Conservation (phyloP, 257 asterid genomes). For the Solanum sejunctum region DNA sequence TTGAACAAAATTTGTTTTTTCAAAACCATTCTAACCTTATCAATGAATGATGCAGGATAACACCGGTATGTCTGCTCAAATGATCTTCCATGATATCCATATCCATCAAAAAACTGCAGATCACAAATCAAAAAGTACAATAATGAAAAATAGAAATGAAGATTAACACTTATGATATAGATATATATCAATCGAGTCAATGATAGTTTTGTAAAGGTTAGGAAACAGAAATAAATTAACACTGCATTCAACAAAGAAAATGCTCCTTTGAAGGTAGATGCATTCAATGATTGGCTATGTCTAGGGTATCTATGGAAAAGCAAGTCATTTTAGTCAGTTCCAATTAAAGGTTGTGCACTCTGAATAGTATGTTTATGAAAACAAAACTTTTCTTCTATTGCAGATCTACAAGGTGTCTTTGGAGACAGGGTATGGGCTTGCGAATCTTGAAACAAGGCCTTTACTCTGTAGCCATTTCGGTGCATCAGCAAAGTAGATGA, state of each 20-base stretch:
- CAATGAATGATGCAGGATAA: conserved; percentile 93
- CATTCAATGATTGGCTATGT: not conserved
- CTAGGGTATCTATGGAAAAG: not conserved
- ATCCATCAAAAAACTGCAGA: conserved; percentile 87
- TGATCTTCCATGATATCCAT: conserved; percentile 90
- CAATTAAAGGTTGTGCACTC: not conserved
- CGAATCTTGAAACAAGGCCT: not conserved
- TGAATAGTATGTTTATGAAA: not conserved
- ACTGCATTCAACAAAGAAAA: not conserved
- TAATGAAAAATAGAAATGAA: not conserved
- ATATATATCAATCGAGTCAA: not conserved
- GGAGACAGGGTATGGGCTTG: not conserved
- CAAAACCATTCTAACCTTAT: conserved; percentile 55
- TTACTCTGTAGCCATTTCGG: not conserved
- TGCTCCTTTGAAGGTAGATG: not conserved
- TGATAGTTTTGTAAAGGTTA: not conserved
- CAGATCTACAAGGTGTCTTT: not conserved
- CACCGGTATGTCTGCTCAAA: conserved; percentile 94
- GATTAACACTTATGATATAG: not conserved
- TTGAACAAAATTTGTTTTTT: not conserved
- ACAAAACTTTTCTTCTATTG: not conserved
- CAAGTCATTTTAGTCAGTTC: not conserved
- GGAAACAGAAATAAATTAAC: not conserved
- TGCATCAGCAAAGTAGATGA: not conserved
- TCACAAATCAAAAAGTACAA: not conserved